These are phyloP conservation scores for Lineolata rhizophorae DNA, from an alignment of 495 filamentous ascomycete genomes.

Conservation along the genomic window DNA sequence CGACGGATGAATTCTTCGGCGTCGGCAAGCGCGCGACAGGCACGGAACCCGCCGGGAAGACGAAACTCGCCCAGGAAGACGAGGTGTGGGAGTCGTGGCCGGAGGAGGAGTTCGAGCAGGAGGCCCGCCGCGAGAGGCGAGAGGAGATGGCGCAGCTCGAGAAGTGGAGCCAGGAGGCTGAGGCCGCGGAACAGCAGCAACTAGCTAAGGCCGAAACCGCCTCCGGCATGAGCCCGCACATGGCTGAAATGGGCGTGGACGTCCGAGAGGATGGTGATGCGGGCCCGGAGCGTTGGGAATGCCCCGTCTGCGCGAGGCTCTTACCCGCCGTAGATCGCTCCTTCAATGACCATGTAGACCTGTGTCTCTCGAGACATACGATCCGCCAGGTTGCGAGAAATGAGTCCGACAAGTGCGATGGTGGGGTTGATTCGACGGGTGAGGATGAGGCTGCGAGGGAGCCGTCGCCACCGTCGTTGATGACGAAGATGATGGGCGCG, in stretches of 20 bases:
- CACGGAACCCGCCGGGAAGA: conserved; percentile 1
- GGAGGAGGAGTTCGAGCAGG: conserved; percentile 45
- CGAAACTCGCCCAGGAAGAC: conserved; percentile 8
- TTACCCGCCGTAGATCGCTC: conserved; percentile 50
- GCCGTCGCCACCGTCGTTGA: too few relatives aligned
- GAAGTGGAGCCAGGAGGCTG: conserved; percentile 34
- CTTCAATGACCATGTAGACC: conserved; percentile 91
- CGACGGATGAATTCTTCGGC: conserved; percentile 66
- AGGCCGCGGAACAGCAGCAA: conserved; percentile 2
- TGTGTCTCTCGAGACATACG: conserved; percentile 66
- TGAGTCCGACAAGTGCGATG: too few relatives aligned
- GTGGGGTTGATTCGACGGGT: too few relatives aligned
- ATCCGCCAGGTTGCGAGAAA: conserved; percentile 69
- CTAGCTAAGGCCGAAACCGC: not conserved
- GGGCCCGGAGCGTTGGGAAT: conserved; percentile 42
- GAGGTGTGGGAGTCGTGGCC: conserved; percentile 45
- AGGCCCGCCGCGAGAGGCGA: conserved; percentile 37
- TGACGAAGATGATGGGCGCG: too few relatives aligned
- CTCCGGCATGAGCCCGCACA: conserved; percentile 4
- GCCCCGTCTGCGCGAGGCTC: conserved; percentile 61
- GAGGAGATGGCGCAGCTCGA: conserved; percentile 44
- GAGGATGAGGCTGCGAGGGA: too few relatives aligned
- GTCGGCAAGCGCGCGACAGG: not conserved
- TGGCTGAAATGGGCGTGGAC: conserved; percentile 4
- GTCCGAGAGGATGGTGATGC: conserved; percentile 10